phyloP scores from a whole-genome alignment of 176 grass and related monocot species.

The Carex scoparia region DNA sequence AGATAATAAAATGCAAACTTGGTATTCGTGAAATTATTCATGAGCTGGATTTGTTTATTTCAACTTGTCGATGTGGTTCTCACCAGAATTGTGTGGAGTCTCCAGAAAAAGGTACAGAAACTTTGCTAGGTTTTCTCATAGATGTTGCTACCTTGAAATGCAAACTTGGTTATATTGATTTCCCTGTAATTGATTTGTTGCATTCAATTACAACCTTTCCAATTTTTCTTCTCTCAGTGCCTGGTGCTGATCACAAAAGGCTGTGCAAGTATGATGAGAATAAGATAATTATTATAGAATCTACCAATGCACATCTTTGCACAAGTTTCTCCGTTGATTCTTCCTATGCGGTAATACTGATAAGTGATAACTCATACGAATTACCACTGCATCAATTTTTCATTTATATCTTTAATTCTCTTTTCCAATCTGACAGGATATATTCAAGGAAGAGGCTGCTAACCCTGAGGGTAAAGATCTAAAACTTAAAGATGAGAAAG shows the following conservation, averaged over 20 bases:
- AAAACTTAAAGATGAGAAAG: constrained; percentile 33
- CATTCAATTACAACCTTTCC: background rate
- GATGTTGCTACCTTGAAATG: background rate
- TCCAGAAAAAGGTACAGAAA: constrained; percentile 46
- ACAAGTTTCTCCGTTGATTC: constrained; percentile 52
- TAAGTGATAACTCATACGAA: constrained; percentile 17
- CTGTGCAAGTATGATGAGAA: constrained; percentile 87
- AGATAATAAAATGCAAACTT: constrained; percentile 86
- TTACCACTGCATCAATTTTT: constrained; percentile 5
- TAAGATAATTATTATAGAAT: constrained; percentile 75
- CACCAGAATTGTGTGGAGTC: constrained; percentile 70
- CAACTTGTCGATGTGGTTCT: constrained; percentile 63
- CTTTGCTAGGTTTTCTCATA: constrained; percentile 34
- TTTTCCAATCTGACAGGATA: constrained; percentile 42
- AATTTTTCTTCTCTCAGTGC: background rate
- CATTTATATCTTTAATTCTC: constrained; percentile 15
- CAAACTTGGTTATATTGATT: constrained; percentile 13
- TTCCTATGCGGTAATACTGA: constrained; percentile 44
- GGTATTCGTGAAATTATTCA: constrained; percentile 80
- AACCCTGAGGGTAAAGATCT: constrained; percentile 33
- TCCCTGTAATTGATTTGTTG: constrained; percentile 15
- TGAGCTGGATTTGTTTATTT: constrained; percentile 65
- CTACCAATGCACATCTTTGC: constrained; percentile 86
- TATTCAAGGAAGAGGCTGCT: constrained; percentile 83
- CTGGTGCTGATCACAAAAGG: constrained; percentile 49